These are phyloP conservation scores for Alternaria gaisen DNA, from an alignment of 2,329 filamentous ascomycete species.

Conservation along the genomic window DNA sequence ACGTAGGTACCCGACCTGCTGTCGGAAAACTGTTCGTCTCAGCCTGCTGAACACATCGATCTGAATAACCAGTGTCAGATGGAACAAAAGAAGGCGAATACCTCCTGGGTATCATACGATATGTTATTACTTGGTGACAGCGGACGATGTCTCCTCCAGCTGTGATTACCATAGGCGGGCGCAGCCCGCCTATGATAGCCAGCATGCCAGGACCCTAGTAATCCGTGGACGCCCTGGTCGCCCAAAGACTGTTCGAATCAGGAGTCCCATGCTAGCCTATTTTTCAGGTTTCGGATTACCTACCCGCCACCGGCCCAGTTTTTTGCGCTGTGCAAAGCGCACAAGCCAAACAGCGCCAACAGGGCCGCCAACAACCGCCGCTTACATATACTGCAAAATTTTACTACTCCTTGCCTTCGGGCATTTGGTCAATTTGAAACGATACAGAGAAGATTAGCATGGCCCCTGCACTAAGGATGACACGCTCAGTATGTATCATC, in stretches of 20 bases:
- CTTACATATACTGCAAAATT: neutral
- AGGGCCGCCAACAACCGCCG: accelerated
- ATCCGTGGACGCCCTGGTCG: neutral
- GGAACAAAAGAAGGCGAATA: neutral
- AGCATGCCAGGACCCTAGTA: neutral
- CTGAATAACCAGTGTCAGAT: accelerated
- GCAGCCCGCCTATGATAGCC: neutral
- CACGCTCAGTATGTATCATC: too few species aligned
- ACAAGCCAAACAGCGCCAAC: neutral
- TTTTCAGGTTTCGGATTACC: neutral
- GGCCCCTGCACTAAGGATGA: slow-evolving; percentile 88
- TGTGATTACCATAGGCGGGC: neutral
- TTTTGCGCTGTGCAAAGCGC: neutral
- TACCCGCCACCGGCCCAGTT: neutral
- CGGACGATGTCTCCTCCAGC: too few species aligned
- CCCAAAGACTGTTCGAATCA: neutral
- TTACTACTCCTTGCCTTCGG: slow-evolving; percentile 19
- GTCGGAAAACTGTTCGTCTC: accelerated
- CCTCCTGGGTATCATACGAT: accelerated
- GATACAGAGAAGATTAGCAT: slow-evolving; percentile 56
- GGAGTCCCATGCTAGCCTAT: neutral
- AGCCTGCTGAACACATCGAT: neutral
- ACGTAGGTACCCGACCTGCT: neutral
- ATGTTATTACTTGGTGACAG: accelerated
- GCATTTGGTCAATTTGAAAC: slow-evolving; percentile 42